phyloP scores from a whole-genome alignment of 2,329 filamentous ascomycete species.

The Periglandula ipomoeae region DNA sequence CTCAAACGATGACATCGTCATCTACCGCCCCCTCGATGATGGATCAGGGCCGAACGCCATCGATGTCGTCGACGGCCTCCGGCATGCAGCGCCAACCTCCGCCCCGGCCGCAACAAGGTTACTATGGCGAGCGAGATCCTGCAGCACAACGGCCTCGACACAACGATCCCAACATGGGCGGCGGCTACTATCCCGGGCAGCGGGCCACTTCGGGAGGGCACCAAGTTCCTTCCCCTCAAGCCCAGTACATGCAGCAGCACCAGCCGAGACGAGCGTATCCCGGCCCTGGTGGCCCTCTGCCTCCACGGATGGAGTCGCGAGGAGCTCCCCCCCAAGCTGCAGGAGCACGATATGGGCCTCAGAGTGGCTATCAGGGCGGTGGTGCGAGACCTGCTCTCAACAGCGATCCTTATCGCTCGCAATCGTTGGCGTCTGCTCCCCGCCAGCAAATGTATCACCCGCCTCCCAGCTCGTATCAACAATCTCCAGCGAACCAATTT shows the following conservation, averaged over 20 bases:
- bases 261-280: constrained; percentile 35
- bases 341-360: constrained; percentile 33
- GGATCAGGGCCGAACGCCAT: constrained; percentile 63
- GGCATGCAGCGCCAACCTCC: constrained; percentile 56
- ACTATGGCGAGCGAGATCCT: constrained; percentile 25
- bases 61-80: constrained; percentile 53
- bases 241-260: constrained; percentile 38
- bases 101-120: constrained; percentile 38
- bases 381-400: constrained; percentile 64
- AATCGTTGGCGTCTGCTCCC: constrained; percentile 73
- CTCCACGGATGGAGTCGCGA: constrained; percentile 56
- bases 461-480: constrained; percentile 51
- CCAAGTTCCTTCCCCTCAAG: constrained; percentile 28
- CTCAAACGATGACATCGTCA: constrained; percentile 89
- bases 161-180: constrained; percentile 30
- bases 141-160: constrained; percentile 19
- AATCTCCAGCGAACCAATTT: constrained; percentile 63
- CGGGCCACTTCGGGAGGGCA: constrained; percentile 43
- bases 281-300: constrained; percentile 39
- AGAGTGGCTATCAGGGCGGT: constrained; percentile 55
- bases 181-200: constrained; percentile 45
- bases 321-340: constrained; percentile 34
- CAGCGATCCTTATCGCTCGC: constrained; percentile 80
- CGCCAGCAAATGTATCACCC: constrained; percentile 65
- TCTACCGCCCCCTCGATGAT: constrained; percentile 44